phyloP scores from a whole-genome alignment of 2,329 filamentous ascomycete genomes.

The Penicillium italicum region DNA sequence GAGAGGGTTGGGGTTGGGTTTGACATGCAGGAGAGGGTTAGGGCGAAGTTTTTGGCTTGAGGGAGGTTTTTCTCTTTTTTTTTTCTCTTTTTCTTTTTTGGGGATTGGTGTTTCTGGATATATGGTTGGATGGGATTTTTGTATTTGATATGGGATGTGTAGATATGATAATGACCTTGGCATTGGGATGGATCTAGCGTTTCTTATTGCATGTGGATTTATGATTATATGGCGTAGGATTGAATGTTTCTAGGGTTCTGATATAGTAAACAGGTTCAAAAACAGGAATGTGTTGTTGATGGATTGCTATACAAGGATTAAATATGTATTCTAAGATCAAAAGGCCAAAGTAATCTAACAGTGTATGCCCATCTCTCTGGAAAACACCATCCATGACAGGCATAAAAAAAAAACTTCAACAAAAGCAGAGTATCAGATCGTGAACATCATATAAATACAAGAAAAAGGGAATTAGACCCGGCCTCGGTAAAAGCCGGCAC shows the following conservation, averaged over 20 bases:
- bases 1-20: slow-evolving; percentile 57
- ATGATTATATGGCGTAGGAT: no score
- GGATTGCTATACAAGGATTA: no score
- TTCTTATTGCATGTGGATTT: neutral
- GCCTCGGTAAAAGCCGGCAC: slow-evolving; percentile 28
- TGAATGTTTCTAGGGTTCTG: no score
- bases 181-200: slow-evolving; percentile 3
- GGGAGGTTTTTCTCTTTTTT: neutral
- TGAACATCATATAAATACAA: slow-evolving; percentile 4
- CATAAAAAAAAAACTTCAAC: neutral
- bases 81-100: neutral
- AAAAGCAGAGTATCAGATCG: slow-evolving; percentile 4
- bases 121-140: neutral
- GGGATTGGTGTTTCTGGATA: neutral
- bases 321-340: no score
- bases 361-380: neutral
- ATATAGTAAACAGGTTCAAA: no score
- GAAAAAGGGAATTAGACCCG: slow-evolving; percentile 18
- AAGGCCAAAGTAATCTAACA: neutral
- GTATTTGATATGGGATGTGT: slow-evolving; percentile 13
- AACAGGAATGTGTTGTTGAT: no score
- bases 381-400: neutral
- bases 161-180: slow-evolving; percentile 13
- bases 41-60: slow-evolving; percentile 25
- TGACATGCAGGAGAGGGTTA: slow-evolving; percentile 41